Evolutionary conservation across 116 monocot genomes (phyloP).

Genomic region (Dioscorea cayenensis): DNA sequence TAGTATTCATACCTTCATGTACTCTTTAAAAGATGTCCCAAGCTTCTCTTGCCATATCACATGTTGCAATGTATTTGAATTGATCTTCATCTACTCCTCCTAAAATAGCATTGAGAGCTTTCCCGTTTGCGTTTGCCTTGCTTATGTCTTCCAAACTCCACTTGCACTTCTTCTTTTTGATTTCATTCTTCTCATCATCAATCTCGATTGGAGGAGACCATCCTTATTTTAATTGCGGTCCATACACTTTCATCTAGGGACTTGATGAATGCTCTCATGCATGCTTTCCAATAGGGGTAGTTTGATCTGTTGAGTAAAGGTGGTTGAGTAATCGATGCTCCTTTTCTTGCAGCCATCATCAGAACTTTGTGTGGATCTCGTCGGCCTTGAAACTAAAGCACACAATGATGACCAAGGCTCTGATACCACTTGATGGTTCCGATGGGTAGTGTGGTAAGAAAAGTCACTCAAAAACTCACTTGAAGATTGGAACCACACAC

Average conservation of each 20-base stretch:
- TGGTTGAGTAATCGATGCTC: not conserved
- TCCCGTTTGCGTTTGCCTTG: not conserved
- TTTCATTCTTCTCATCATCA: too few species aligned
- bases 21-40: not conserved
- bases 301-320: not conserved
- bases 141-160: too few species aligned
- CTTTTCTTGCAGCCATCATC: not conserved
- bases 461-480: too few species aligned
- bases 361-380: too few species aligned
- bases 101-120: not conserved
- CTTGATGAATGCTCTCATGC: not conserved
- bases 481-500: too few species aligned
- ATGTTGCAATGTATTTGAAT: not conserved
- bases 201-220: not conserved
- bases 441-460: too few species aligned
- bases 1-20: not conserved
- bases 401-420: too few species aligned
- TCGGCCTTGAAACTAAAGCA: too few species aligned
- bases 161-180: too few species aligned
- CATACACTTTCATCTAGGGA: not conserved
- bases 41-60: not conserved
- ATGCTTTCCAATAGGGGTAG: not conserved
- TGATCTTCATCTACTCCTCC: not conserved
- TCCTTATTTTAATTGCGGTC: not conserved
- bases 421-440: too few species aligned